A percentile compares a stretch with the other conserved stretches of the same genome.
Evolutionary conservation across 495 filamentous ascomycete species (phyloP).

Genomic region (Mycothermus thermophilus): DNA sequence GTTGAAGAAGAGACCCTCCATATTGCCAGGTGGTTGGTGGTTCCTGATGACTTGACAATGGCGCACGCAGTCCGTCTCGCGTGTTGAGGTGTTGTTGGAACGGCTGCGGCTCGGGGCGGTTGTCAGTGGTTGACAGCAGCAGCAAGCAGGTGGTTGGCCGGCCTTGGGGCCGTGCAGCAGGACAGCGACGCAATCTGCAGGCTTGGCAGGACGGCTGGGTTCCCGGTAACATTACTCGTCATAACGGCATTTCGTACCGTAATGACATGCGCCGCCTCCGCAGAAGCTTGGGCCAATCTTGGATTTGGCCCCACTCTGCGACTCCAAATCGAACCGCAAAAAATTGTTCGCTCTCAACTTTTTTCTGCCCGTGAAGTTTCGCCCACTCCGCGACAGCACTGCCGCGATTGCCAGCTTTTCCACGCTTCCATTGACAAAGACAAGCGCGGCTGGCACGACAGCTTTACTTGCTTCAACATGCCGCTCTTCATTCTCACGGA

Average conservation of each 20-base stretch:
- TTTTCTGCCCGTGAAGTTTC: slow-evolving; percentile 16
- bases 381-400: slow-evolving; percentile 14
- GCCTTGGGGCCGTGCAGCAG: no score
- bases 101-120: slow-evolving; percentile 7
- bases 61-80: no score
- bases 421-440: slow-evolving; percentile 13
- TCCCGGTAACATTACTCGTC: no score
- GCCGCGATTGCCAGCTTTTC: slow-evolving; percentile 19
- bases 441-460: slow-evolving; percentile 14
- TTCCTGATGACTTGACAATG: no score
- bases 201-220: no score
- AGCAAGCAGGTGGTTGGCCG: no score
- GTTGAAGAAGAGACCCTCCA: slow-evolving; percentile 97
- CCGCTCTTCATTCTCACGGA: slow-evolving; percentile 75
- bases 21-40: no score
- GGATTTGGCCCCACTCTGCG: slow-evolving; percentile 13
- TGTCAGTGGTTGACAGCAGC: no score
- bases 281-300: slow-evolving; percentile 16
- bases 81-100: no score
- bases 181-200: no score
- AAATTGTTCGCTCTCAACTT: slow-evolving; percentile 21
- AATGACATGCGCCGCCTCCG: no score
- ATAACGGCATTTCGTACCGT: no score
- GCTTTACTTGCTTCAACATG: slow-evolving; percentile 33
- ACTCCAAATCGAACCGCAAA: slow-evolving; percentile 20